Evolutionary conservation across 73 alveolate species (phyloP).

Genomic region (Blepharisma stoltei): DNA sequence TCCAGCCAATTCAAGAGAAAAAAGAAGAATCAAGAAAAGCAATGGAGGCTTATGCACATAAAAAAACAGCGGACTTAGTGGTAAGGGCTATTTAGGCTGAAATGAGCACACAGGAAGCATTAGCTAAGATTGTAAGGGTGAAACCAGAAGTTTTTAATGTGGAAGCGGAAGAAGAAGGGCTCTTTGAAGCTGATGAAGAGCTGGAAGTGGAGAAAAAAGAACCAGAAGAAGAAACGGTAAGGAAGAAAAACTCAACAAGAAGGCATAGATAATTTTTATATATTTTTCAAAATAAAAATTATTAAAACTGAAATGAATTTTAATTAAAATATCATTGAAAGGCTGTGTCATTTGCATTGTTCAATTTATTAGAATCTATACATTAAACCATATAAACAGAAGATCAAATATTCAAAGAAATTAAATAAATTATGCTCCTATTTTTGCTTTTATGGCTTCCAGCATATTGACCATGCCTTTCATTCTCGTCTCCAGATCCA

Average conservation of each 20-base stretch:
- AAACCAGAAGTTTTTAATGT: neutral
- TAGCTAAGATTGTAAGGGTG: slow-evolving; percentile 5
- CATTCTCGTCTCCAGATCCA: too few species aligned
- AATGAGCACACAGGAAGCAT: slow-evolving; percentile 26
- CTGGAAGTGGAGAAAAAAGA: neutral
- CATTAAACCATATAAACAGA: too few species aligned
- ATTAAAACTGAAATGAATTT: too few species aligned
- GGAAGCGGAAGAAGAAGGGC: neutral
- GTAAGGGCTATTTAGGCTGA: neutral
- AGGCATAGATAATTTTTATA: neutral
- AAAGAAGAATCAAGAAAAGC: neutral
- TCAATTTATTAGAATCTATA: too few species aligned
- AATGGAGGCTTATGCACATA: slow-evolving; percentile 11
- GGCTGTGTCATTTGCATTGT: too few species aligned
- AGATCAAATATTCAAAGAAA: too few species aligned
- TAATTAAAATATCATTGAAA: too few species aligned
- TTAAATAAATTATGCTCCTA: too few species aligned
- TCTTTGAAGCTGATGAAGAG: neutral
- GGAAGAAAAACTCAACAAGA: neutral
- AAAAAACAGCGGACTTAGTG: neutral
- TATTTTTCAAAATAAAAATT: too few species aligned
- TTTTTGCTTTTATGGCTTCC: too few species aligned
- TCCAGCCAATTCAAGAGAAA: neutral
- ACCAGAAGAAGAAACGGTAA: neutral
- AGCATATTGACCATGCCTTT: too few species aligned